Conservation (phyloP, 768 basidiomycete species). For the Mycena haematopus region DNA sequence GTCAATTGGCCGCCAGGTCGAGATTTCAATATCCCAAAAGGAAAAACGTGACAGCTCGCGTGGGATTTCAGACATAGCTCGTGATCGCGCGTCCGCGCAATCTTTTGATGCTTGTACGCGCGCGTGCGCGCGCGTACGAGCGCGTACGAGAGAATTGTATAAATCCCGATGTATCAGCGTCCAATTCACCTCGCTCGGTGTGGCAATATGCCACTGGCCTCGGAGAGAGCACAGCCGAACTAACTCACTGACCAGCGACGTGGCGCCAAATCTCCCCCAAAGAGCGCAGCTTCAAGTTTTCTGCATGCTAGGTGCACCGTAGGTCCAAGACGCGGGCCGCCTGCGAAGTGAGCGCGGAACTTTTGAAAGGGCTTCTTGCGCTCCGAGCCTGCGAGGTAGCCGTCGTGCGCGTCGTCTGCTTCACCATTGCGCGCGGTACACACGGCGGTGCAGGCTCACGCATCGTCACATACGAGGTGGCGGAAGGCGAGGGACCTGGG, state of each 20-base stretch:
- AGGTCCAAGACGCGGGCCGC: slow-evolving; percentile 5
- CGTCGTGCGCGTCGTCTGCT: slow-evolving; percentile 5
- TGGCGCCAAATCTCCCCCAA: slow-evolving; percentile 15
- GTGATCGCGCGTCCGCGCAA: too few species aligned
- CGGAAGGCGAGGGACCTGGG: too few species aligned
- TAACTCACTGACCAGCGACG: slow-evolving; percentile 19
- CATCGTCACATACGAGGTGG: slow-evolving; percentile 2
- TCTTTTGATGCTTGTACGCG: too few species aligned
- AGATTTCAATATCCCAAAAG: too few species aligned
- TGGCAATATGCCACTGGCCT: neutral
- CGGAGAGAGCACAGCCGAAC: too few species aligned
- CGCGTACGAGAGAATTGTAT: too few species aligned
- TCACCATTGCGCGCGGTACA: slow-evolving; percentile 29
- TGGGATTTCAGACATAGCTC: too few species aligned
- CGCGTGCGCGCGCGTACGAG: too few species aligned
- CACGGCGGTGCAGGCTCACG: slow-evolving; percentile 29
- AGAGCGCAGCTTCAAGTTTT: slow-evolving; percentile 17
- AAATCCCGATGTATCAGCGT: too few species aligned
- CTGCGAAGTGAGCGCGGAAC: slow-evolving; percentile 15
- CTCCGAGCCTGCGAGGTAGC: slow-evolving; percentile 18
- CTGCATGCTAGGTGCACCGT: slow-evolving; percentile 12
- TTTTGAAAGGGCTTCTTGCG: slow-evolving; percentile 17
- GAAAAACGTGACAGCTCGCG: too few species aligned
- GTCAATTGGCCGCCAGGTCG: too few species aligned
- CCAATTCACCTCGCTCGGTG: neutral